Percentiles rank a stretch among this genome's conserved stretches.
These are phyloP conservation scores for Umbilicus rupestris DNA, from an alignment of 164 flowering plant genomes.

Conservation along the genomic window DNA sequence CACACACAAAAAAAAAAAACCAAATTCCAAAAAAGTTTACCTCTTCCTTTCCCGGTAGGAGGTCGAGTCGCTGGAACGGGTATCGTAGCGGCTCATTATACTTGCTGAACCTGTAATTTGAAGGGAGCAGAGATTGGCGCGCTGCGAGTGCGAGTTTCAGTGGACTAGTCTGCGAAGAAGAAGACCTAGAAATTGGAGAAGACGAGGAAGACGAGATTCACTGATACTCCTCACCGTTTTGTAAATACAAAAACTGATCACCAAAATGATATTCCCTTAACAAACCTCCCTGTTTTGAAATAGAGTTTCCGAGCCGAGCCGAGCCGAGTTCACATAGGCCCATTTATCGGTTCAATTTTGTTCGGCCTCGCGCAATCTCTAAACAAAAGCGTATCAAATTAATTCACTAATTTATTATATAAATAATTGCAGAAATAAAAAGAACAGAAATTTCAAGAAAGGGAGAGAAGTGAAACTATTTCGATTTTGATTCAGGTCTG, in stretches of 20 bases:
- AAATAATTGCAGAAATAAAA: background rate
- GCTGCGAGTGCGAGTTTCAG: background rate
- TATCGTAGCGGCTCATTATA: constrained; percentile 81
- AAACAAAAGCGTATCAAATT: too few relatives aligned
- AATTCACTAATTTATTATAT: too few relatives aligned
- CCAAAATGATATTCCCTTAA: background rate
- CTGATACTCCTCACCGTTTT: background rate
- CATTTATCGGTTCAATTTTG: background rate
- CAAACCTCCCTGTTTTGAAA: background rate
- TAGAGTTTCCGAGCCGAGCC: background rate
- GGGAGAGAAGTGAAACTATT: background rate
- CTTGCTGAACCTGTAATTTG: background rate
- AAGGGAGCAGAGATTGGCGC: background rate
- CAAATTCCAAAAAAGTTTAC: constrained; percentile 22
- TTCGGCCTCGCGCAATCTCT: background rate
- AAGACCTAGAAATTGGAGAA: background rate
- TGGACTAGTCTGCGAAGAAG: background rate
- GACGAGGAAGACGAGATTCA: background rate
- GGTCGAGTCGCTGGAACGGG: constrained; percentile 76
- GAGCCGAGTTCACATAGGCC: background rate
- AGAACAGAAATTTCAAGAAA: background rate
- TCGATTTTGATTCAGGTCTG: background rate
- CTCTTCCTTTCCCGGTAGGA: constrained; percentile 91
- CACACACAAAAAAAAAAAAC: background rate
- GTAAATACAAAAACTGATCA: background rate